Base-by-base conservation (phyloP, 331 rosid genomes). In the Erythrophleum ivorense region DNA sequence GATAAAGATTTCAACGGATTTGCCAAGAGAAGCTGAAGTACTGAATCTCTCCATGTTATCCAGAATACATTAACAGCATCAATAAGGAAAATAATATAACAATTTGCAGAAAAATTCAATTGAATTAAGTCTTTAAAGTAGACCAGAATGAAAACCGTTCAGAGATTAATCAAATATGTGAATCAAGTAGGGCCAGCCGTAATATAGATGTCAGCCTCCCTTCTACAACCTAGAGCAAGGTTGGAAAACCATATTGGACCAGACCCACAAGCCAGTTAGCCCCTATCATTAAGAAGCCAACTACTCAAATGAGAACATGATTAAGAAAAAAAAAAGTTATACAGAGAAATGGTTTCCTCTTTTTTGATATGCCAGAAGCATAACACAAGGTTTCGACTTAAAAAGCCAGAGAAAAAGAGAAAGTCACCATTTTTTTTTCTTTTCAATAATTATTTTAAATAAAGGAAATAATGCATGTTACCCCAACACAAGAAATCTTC, bases 81-180 rank as follows among this genome's bases (percentile, higher is more conserved):
- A 52, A 81, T 64, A 73, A 46, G 78, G 38, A 77, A 77, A 77
- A 59, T 52, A 73, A 52, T 48, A 21, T 55, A 49, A 53, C 31
- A 38, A 78, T 9, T n/a, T 29, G 38, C 41, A 82, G 19, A 18
- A 66, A 38, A 38, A 54, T 43, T 9, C 18, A 67, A 34, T 36
- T 50, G 24, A 21, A 36, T n/a, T 8, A 36, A 50, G 9, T 12
- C 48, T 18, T 33, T 34, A 52, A 38, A 66, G 75, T 52, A 78
- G 11, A 29, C 24, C 10, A 60, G 36, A 78, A 38, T n/a, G 38
- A 40, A 79, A 78, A 66, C 0, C 50, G 12, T 8, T 3, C 31
- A 3, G 16, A 63, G 68, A 41, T 15, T 29, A 64, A 78, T 21
- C 34, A 76, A 71, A 11, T 21, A 76, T 8, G 65, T 18, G 34